Percentiles rank a stretch among this genome's conserved stretches.
Evolutionary conservation across 2,329 filamentous ascomycete species (phyloP).

Genomic region (Neurospora sp.): DNA sequence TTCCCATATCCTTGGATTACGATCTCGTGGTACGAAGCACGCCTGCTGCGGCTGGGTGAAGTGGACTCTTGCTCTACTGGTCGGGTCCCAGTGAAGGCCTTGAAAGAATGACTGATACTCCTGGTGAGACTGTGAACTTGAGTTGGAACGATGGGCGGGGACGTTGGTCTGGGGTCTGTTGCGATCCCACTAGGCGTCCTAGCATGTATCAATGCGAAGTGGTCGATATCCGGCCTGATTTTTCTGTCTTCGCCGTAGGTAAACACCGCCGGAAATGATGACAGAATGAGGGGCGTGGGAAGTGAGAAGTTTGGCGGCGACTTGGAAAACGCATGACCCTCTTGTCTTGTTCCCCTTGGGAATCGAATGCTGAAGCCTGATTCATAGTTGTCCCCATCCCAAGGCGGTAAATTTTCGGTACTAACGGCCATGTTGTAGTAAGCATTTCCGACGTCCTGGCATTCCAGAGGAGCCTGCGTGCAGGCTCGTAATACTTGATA

Average conservation of each 20-base stretch:
- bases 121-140: constrained; percentile 25
- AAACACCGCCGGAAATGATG: neutral
- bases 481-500: constrained; percentile 63
- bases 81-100: constrained; percentile 4
- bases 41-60: neutral
- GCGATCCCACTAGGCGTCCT: constrained; percentile 4
- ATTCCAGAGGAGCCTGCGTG: constrained; percentile 50
- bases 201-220: constrained; percentile 35
- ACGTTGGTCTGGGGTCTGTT: constrained; percentile 2
- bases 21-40: constrained; percentile 37
- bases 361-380: neutral
- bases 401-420: constrained; percentile 33
- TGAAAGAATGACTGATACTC: constrained; percentile 19
- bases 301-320: neutral
- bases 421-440: constrained; percentile 46
- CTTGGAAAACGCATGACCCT: neutral
- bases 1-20: constrained; percentile 45
- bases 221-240: constrained; percentile 47
- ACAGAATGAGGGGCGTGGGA: neutral
- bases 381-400: constrained; percentile 22
- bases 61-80: neutral
- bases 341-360: neutral
- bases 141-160: constrained; percentile 11
- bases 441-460: constrained; percentile 44
- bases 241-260: constrained; percentile 13